Conservation (phyloP, 129 eudicot genomes). For the Flaveria linearis region DNA sequence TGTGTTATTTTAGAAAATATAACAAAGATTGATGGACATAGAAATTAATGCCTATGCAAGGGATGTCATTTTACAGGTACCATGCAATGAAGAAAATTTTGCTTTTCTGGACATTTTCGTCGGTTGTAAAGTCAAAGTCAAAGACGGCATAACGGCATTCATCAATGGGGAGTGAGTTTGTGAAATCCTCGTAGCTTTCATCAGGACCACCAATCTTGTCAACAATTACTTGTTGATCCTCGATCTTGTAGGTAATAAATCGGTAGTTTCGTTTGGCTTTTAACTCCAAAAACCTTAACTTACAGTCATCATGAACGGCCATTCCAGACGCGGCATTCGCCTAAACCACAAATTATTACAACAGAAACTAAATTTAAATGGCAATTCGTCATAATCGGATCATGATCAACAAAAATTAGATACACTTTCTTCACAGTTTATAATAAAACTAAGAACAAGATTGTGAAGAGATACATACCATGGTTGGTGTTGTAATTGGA, state of each 20-base stretch:
- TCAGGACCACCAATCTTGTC: constrained; percentile 77
- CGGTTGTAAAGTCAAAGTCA: constrained; percentile 77
- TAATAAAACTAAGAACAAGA: background rate
- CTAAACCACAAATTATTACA: constrained; percentile 43
- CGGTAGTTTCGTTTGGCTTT: constrained; percentile 71
- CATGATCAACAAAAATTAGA: constrained; percentile 17
- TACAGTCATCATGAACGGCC: constrained; percentile 81
- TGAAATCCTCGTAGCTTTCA: constrained; percentile 72
- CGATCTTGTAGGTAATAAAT: constrained; percentile 63
- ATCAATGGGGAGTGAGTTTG: constrained; percentile 64
- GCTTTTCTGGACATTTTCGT: constrained; percentile 89
- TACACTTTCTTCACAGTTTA: background rate
- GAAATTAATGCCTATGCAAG: background rate
- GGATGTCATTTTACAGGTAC: constrained; percentile 32
- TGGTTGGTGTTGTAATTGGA: constrained; percentile 37
- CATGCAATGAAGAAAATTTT: constrained; percentile 89
- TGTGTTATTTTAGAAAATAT: background rate
- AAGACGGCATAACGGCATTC: constrained; percentile 93
- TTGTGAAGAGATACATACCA: constrained; percentile 46
- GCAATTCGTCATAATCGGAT: background rate
- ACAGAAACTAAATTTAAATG: background rate
- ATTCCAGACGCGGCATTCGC: constrained; percentile 83
- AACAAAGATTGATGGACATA: background rate
- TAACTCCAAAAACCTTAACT: constrained; percentile 68
- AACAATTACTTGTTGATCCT: constrained; percentile 65